Conservation (phyloP, 176 grass and related monocot species). For the Lolium rigidum region DNA sequence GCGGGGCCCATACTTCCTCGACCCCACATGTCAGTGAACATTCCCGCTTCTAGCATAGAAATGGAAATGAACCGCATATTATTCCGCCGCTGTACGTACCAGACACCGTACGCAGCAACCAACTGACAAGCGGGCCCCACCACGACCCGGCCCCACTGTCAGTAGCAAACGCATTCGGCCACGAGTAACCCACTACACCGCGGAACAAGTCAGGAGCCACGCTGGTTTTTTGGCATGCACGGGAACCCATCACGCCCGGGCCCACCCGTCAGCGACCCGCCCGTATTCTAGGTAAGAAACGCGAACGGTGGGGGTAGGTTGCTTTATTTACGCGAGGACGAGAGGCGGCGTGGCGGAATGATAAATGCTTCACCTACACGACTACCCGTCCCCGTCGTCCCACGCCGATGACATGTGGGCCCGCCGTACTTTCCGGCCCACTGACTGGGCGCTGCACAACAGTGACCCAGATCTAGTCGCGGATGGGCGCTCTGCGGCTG, state of each 20-base stretch:
- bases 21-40: neutral
- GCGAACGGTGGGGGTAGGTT: slow-evolving; percentile 29
- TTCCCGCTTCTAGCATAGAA: fast-evolving
- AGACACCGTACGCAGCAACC: neutral
- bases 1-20: fast-evolving
- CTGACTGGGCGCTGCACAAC: neutral
- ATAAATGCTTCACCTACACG: slow-evolving; percentile 46
- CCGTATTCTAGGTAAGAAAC: neutral
- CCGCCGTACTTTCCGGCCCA: fast-evolving
- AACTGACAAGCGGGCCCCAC: neutral
- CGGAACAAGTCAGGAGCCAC: neutral
- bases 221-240: neutral
- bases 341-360: neutral
- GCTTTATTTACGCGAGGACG: slow-evolving; percentile 38
- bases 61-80: neutral
- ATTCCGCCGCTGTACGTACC: slow-evolving; percentile 4
- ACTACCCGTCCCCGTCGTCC: fast-evolving
- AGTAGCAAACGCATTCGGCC: neutral
- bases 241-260: fast-evolving
- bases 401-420: neutral
- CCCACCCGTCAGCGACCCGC: slow-evolving; percentile 9
- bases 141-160: fast-evolving
- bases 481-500: slow-evolving; percentile 18
- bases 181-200: neutral
- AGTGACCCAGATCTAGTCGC: neutral